phyloP scores from a whole-genome alignment of 164 flowering plant genomes.

The Macadamia integrifolia region DNA sequence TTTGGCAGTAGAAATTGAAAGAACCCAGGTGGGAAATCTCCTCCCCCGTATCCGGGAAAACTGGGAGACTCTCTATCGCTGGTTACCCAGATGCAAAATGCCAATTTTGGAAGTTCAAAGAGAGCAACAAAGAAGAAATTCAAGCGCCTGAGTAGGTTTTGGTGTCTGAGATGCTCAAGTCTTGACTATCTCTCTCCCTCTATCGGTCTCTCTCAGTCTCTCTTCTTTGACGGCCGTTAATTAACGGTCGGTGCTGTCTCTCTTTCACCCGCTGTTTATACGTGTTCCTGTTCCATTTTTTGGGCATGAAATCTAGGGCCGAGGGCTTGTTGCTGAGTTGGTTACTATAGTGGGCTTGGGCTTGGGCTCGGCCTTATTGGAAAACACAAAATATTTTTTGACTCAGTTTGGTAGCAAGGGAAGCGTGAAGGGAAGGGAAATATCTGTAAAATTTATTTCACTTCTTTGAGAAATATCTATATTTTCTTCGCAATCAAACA shows the following conservation, averaged over 20 bases:
- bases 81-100: too few species aligned
- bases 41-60: background rate
- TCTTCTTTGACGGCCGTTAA: conserved; percentile 19
- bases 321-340: background rate
- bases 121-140: background rate
- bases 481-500: too few species aligned
- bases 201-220: background rate
- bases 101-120: background rate
- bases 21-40: background rate
- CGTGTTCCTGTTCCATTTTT: background rate
- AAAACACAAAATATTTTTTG: too few species aligned
- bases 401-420: too few species aligned
- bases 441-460: too few species aligned
- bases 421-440: too few species aligned
- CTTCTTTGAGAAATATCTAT: too few species aligned
- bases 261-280: background rate
- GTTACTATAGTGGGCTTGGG: background rate
- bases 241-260: conserved; percentile 14
- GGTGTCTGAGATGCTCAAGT: background rate
- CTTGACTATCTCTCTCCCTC: background rate
- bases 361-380: background rate
- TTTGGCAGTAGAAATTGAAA: background rate
- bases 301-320: conserved; percentile 6
- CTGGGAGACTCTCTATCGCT: too few species aligned
- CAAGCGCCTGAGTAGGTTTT: background rate